These are phyloP conservation scores for Citrus cavaleriei DNA, from an alignment of 345 rosid genomes.

Conservation along the genomic window DNA sequence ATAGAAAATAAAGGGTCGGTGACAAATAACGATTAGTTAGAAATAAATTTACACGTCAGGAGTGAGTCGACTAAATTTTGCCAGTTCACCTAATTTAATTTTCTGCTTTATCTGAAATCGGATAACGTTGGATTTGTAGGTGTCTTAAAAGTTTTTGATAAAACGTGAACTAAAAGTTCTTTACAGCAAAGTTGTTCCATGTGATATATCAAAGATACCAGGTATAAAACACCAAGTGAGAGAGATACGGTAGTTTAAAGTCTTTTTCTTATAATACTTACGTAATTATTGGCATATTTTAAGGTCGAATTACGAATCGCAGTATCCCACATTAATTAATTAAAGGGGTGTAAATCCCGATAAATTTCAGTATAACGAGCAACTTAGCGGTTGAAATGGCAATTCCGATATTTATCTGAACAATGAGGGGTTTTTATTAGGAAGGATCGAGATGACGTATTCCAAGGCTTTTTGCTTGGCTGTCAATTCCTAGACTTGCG, in stretches of 20 bases:
- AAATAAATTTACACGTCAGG: slow-evolving; percentile 24
- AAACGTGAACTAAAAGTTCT: slow-evolving; percentile 27
- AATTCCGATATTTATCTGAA: neutral
- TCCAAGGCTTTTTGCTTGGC: neutral
- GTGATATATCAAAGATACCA: neutral
- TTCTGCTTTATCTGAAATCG: slow-evolving; percentile 23
- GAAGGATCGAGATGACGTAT: neutral
- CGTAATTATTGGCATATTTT: neutral
- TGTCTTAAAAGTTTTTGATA: neutral
- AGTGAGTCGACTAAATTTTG: slow-evolving; percentile 8
- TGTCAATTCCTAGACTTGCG: neutral
- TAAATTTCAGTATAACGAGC: neutral
- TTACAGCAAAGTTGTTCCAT: slow-evolving; percentile 15
- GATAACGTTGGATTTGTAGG: slow-evolving; percentile 30
- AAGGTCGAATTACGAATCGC: neutral
- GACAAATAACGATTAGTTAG: neutral
- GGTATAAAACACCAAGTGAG: neutral
- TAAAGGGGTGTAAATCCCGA: neutral
- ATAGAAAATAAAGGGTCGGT: slow-evolving; percentile 1
- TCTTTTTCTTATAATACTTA: neutral
- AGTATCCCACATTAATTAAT: neutral
- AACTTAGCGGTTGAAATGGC: neutral
- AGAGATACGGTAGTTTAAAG: neutral
- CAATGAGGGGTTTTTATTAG: neutral
- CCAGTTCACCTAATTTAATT: slow-evolving; percentile 11